Percentiles rank a stretch among this genome's conserved stretches.
Conservation (phyloP, 1,139 yeast species). For the Kodamaea derodonti region DNA sequence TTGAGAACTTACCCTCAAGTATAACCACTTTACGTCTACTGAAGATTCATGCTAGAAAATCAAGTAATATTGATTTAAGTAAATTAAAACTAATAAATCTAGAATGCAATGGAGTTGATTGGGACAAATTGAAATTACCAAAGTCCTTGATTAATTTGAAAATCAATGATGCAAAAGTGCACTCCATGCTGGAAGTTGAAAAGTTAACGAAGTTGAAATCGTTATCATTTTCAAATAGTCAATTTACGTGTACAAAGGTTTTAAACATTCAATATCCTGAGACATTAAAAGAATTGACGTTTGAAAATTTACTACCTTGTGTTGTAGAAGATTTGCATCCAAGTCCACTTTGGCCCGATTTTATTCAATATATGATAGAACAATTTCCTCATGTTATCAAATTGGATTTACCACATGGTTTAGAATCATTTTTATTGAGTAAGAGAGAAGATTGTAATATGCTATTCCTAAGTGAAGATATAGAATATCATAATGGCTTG, state of each 20-base stretch:
- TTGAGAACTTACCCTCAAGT: background rate
- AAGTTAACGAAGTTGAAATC: background rate
- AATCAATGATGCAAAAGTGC: background rate
- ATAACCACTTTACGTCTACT: background rate
- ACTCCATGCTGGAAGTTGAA: background rate
- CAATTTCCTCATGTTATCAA: background rate
- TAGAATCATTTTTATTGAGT: slow-evolving; percentile 1
- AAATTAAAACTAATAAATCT: background rate
- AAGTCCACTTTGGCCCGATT: background rate
- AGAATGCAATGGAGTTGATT: background rate
- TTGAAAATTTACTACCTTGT: slow-evolving; percentile 1
- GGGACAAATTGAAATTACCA: background rate
- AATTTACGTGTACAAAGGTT: background rate
- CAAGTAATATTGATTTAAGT: background rate
- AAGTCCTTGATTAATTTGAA: background rate
- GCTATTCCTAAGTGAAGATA: slow-evolving; percentile 3
- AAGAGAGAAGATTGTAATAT: slow-evolving; percentile 3
- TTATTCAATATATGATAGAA: background rate
- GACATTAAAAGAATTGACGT: background rate
- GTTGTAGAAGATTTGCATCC: background rate
- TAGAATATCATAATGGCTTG: background rate
- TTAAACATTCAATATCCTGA: background rate
- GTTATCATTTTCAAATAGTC: background rate
- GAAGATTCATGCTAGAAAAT: background rate
- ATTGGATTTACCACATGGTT: slow-evolving; percentile 7